These are phyloP conservation scores for Graphilbum sp. DNA, from an alignment of 2,329 filamentous ascomycete species.

Conservation along the genomic window DNA sequence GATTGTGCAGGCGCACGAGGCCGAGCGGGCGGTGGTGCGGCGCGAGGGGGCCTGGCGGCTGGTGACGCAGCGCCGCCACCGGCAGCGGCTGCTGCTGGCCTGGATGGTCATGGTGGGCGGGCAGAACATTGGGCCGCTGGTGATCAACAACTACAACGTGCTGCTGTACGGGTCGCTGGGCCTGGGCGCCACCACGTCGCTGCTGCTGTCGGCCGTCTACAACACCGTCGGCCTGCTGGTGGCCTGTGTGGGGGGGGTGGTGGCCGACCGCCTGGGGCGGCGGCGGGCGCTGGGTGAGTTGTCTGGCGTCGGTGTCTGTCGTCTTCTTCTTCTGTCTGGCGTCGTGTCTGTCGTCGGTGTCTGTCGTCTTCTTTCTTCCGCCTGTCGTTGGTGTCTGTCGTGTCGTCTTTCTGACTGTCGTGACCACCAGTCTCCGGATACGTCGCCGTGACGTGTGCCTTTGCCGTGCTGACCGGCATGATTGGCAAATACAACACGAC, in stretches of 20 bases:
- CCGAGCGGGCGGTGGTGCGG: not conserved
- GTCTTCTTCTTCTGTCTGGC: not conserved
- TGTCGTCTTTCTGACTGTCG: not conserved
- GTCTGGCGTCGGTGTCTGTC: not conserved
- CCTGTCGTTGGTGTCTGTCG: too few relatives aligned
- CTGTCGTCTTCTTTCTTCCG: too few relatives aligned
- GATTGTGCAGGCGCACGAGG: not conserved
- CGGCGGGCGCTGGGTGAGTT: not conserved
- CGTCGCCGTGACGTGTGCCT: slow-evolving; percentile 1
- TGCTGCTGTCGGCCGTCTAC: slow-evolving; percentile 2
- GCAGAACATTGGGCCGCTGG: slow-evolving; percentile 4
- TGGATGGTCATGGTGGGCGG: slow-evolving; percentile 4
- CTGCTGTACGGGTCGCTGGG: slow-evolving; percentile 1
- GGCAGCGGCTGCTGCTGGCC: slow-evolving; percentile 2
- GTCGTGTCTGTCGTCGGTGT: too few relatives aligned
- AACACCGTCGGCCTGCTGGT: slow-evolving; percentile 1
- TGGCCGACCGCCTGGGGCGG: not conserved
- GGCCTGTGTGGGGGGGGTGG: not conserved
- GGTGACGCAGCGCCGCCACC: slow-evolving; percentile 2
- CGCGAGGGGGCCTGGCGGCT: slow-evolving; percentile 1
- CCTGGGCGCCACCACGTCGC: not conserved
- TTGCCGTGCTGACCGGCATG: not conserved
- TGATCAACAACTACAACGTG: slow-evolving; percentile 3
- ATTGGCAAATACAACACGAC: slow-evolving; percentile 3
- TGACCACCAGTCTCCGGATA: not conserved